Percentiles rank a stretch among this genome's conserved stretches.
Evolutionary conservation across 306 rosid species (phyloP).

Genomic region (Castanea crenata): DNA sequence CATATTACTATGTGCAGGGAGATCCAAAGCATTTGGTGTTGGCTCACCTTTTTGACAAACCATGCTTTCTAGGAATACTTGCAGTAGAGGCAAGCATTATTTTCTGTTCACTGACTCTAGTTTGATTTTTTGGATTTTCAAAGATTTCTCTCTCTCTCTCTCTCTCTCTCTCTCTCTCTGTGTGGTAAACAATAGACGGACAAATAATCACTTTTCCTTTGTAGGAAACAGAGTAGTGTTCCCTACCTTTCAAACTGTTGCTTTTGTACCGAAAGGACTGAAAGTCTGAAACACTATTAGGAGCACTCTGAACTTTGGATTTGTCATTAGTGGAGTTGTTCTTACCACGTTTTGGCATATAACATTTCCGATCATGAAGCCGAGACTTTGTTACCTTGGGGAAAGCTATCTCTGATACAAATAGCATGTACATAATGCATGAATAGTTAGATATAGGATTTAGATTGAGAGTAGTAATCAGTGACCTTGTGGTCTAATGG

Average conservation of each 20-base stretch:
- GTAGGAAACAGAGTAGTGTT: background rate
- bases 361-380: background rate
- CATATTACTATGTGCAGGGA: slow-evolving; percentile 39
- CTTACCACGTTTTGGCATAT: background rate
- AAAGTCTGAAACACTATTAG: background rate
- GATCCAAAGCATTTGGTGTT: slow-evolving; percentile 63
- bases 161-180: too few species aligned
- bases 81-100: slow-evolving; percentile 63
- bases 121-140: background rate
- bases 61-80: slow-evolving; percentile 82
- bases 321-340: background rate
- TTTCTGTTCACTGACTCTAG: background rate
- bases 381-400: too few species aligned
- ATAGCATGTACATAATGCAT: background rate
- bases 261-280: background rate
- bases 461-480: background rate
- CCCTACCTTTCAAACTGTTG: background rate
- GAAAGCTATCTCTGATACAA: background rate
- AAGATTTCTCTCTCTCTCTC: too few species aligned
- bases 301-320: background rate
- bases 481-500: background rate
- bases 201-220: background rate
- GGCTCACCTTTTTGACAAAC: slow-evolving; percentile 92
- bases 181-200: background rate
- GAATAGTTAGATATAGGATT: background rate